These are phyloP conservation scores for Batkoa obscura DNA, from an alignment of 371 early-diverging fungal species.

Conservation along the genomic window DNA sequence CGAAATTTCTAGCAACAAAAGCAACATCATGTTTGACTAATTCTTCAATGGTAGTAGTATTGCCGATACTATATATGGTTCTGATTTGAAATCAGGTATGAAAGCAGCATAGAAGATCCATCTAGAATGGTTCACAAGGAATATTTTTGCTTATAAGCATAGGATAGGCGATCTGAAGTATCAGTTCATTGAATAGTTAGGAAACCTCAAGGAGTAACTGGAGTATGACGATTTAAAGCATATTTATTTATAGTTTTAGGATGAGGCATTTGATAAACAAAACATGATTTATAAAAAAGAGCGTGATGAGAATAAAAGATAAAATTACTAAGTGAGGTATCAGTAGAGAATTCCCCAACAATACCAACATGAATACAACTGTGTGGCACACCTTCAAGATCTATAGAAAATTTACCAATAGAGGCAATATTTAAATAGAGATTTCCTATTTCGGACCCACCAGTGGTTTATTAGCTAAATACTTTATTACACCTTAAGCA, in stretches of 20 bases:
- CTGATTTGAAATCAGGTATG: too few species aligned
- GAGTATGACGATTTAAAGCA: neutral
- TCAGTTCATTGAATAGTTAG: neutral
- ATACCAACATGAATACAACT: conserved; percentile 21
- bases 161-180: neutral
- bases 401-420: conserved; percentile 5
- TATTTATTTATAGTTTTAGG: neutral
- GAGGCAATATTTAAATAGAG: neutral
- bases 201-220: neutral
- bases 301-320: conserved; percentile 8
- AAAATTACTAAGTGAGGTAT: conserved; percentile 9
- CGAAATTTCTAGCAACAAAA: too few species aligned
- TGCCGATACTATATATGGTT: too few species aligned
- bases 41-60: too few species aligned
- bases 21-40: too few species aligned
- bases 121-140: neutral
- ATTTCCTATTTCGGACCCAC: neutral
- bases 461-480: neutral
- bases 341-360: conserved; percentile 20
- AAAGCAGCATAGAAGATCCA: too few species aligned
- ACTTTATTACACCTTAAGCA: neutral
- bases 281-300: conserved; percentile 7
- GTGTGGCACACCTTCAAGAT: conserved; percentile 21
- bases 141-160: neutral
- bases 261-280: conserved; percentile 3